Percentiles rank a stretch among this genome's conserved stretches.
Conservation (phyloP, 192 early-diverging fungal species). For the Coemansia sp. region DNA sequence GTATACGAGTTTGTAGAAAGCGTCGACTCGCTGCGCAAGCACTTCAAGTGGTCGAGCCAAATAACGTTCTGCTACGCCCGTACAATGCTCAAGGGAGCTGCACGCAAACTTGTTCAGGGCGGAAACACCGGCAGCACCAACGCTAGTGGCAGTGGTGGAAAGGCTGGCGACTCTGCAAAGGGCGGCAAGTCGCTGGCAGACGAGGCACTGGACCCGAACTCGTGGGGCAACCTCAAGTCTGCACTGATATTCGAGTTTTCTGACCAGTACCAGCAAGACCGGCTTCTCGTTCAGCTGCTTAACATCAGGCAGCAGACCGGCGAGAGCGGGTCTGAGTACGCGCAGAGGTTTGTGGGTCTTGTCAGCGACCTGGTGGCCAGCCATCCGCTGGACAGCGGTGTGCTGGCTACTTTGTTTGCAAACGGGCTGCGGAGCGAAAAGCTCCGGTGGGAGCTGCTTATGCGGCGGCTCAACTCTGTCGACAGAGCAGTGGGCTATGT, state of each 20-base stretch:
- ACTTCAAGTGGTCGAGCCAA: constrained; percentile 53
- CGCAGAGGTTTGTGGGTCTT: constrained; percentile 34
- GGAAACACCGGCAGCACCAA: constrained; percentile 6
- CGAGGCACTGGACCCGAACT: constrained; percentile 43
- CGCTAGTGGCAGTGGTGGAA: too few relatives aligned
- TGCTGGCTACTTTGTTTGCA: constrained; percentile 33
- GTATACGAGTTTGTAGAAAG: constrained; percentile 44
- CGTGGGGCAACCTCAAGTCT: constrained; percentile 39
- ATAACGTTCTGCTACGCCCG: constrained; percentile 49
- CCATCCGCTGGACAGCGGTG: constrained; percentile 34
- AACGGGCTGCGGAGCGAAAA: constrained; percentile 40
- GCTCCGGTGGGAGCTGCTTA: constrained; percentile 33
- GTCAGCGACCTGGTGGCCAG: constrained; percentile 22
- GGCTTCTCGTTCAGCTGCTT: constrained; percentile 36
- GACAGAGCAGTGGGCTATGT: constrained; percentile 46
- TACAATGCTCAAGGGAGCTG: constrained; percentile 48
- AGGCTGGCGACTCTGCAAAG: constrained; percentile 16
- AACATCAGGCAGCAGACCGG: constrained; percentile 36
- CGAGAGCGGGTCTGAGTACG: constrained; percentile 43
- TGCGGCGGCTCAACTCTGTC: constrained; percentile 34
- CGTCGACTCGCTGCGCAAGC: constrained; percentile 47
- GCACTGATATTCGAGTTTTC: constrained; percentile 46
- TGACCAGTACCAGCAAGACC: constrained; percentile 21
- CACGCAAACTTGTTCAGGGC: constrained; percentile 30
- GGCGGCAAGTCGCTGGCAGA: constrained; percentile 21